Evolutionary conservation across 2,329 filamentous ascomycete genomes (phyloP).

Genomic region (Eutypella sp.): DNA sequence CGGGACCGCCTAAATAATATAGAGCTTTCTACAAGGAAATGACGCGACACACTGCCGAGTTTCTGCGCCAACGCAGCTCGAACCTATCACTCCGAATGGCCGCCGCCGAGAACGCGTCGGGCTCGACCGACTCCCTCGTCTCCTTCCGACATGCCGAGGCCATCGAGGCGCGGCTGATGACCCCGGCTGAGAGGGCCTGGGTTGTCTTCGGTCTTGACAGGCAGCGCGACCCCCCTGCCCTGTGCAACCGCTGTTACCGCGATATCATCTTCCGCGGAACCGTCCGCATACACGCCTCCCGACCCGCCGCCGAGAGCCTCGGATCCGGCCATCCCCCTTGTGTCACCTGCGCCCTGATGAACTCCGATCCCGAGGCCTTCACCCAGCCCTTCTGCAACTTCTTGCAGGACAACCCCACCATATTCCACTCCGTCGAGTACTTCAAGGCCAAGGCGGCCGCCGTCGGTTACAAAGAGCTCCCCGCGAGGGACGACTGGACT

Average conservation of each 20-base stretch:
- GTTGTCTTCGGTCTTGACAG: constrained; percentile 18
- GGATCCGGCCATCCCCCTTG: constrained; percentile 24
- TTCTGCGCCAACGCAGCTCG: constrained; percentile 39
- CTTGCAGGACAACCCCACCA: constrained; percentile 82
- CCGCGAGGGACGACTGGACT: constrained; percentile 73
- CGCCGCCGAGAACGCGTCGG: constrained; percentile 25
- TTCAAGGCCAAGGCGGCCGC: constrained; percentile 68
- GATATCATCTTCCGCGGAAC: constrained; percentile 7
- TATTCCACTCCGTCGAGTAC: constrained; percentile 83
- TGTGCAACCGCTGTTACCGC: constrained; percentile 22
- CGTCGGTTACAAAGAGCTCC: constrained; percentile 72
- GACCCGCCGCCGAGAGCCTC: constrained; percentile 10
- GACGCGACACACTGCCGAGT: constrained; percentile 41
- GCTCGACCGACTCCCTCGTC: constrained; percentile 21
- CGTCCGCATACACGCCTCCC: neutral
- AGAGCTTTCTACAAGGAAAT: constrained; percentile 23
- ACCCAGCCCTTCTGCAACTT: constrained; percentile 84
- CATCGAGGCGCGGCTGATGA: constrained; percentile 15
- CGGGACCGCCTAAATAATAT: no score
- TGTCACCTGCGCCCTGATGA: constrained; percentile 16
- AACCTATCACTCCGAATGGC: constrained; percentile 40
- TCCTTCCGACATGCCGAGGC: constrained; percentile 24
- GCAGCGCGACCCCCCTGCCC: constrained; percentile 5
- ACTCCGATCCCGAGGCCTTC: constrained; percentile 55
- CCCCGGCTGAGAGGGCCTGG: constrained; percentile 21